phyloP scores from a whole-genome alignment of 148 eudicot species.

The Silene uniflora region DNA sequence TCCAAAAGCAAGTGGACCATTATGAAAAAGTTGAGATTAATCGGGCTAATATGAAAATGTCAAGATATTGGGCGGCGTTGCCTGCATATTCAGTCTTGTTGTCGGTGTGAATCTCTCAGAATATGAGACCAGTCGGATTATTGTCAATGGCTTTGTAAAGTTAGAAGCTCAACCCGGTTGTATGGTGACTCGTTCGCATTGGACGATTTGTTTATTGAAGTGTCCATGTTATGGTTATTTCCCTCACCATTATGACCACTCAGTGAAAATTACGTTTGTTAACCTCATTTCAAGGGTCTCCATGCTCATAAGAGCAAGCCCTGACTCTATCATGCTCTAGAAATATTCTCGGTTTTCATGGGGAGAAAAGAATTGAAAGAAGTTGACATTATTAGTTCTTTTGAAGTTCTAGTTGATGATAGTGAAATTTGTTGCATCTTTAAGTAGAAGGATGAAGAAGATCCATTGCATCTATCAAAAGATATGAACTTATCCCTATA shows the following conservation, averaged over 20 bases:
- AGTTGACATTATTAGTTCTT: too few relatives aligned
- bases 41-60: neutral
- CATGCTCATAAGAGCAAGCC: too few relatives aligned
- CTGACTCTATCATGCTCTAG: too few relatives aligned
- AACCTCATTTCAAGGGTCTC: neutral
- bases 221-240: neutral
- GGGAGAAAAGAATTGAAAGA: too few relatives aligned
- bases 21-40: too few relatives aligned
- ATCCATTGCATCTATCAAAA: too few relatives aligned
- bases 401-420: too few relatives aligned
- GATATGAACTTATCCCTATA: too few relatives aligned
- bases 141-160: neutral
- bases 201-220: neutral
- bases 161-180: neutral
- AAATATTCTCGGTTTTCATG: too few relatives aligned
- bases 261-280: neutral
- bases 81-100: neutral
- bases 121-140: neutral
- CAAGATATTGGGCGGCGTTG: constrained; percentile 10
- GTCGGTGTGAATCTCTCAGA: neutral
- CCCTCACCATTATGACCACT: neutral
- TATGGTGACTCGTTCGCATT: neutral
- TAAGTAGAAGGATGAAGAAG: too few relatives aligned
- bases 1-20: too few relatives aligned
- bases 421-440: too few relatives aligned